Evolutionary conservation across 31 red algal species (phyloP), one percentile per base, ranked within the genome.

Genomic region (Endocladia muricata): DNA sequence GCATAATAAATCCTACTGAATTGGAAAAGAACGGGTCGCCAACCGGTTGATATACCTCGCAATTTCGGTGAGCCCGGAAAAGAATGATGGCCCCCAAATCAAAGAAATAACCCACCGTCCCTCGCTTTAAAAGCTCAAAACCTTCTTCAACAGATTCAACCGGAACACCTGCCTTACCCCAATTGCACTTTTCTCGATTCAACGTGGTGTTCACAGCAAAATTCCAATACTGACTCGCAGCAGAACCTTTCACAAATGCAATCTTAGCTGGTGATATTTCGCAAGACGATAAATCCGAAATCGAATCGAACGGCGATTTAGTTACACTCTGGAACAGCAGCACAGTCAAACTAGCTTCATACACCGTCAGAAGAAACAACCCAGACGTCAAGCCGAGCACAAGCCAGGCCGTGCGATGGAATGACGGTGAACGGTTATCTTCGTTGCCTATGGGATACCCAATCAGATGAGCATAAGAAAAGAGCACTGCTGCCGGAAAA

Each of bases 381-480:
- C 79, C 79, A 2, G 79, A 56, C 0, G 79, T 83, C 35, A 83
- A 54, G 47, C 79, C 79, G 1, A 83, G 79, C 3, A 83, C 55
- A 21, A 83, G 13, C 79, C 79, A 83, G 2, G 69, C 68, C 33
- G 79, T 54, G 15, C 68, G 66, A 65, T 83, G 79, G 74, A 83
- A 83, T 5, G 67, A 73, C 1, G 69, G 67, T 0, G 55, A 62
- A 28, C 68, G 21, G 30, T 40, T 41, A 2, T 2, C 29, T 37
- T 31, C n/a, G 6, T 72, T 58, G 2, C 11, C 40, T 13, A 83
- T 48, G 1, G 79, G 66, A 21, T 83, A 55, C 1, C 69, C 68
- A 19, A 83, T 63, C 4, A 83, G 67, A 73, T 83, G 79, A n/a
- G 79, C 79, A 54, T 83, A 83, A 2, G 79, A 56, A 61, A 52